Percentiles rank a stretch among this genome's conserved stretches.
These are phyloP conservation scores for Golubevia pallescens DNA, from an alignment of 1,284 basidiomycete species.

Conservation along the genomic window DNA sequence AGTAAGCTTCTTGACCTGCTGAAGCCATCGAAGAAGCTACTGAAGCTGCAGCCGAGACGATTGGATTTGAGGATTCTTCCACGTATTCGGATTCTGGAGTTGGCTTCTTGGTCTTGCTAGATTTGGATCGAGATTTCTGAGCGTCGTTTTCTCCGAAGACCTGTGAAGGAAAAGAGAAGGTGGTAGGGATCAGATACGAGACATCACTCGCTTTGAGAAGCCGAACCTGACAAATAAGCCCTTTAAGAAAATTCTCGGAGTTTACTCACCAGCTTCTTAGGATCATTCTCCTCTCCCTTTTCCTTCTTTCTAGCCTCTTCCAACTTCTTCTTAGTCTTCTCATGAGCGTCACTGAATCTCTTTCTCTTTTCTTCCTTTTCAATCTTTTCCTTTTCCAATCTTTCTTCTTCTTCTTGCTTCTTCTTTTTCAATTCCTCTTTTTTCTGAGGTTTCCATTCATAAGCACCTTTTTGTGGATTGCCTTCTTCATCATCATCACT, in stretches of 20 bases:
- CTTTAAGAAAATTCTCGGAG: slow-evolving; percentile 1
- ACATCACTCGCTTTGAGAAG: slow-evolving; percentile 2
- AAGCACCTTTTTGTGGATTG: slow-evolving; percentile 4
- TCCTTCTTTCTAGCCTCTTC: slow-evolving; percentile 3
- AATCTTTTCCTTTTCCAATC: background rate
- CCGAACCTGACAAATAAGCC: background rate
- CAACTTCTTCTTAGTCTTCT: background rate
- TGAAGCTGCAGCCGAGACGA: background rate
- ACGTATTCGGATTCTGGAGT: slow-evolving; percentile 2
- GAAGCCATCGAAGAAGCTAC: background rate
- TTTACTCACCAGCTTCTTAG: slow-evolving; percentile 3
- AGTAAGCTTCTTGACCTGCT: background rate
- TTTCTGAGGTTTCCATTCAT: slow-evolving; percentile 11
- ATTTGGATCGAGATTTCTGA: background rate
- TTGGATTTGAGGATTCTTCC: no score
- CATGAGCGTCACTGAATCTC: background rate
- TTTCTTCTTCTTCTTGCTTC: slow-evolving; percentile 3
- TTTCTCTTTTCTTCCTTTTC: slow-evolving; percentile 4
- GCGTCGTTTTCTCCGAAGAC: background rate
- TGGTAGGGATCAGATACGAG: no score
- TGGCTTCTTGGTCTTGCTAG: background rate
- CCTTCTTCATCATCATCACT: slow-evolving; percentile 1
- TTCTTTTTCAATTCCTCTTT: background rate
- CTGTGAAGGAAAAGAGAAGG: no score
- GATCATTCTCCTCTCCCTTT: slow-evolving; percentile 6